Conservation (phyloP, 2,329 filamentous ascomycete genomes). For the Pyricularia grisea region DNA sequence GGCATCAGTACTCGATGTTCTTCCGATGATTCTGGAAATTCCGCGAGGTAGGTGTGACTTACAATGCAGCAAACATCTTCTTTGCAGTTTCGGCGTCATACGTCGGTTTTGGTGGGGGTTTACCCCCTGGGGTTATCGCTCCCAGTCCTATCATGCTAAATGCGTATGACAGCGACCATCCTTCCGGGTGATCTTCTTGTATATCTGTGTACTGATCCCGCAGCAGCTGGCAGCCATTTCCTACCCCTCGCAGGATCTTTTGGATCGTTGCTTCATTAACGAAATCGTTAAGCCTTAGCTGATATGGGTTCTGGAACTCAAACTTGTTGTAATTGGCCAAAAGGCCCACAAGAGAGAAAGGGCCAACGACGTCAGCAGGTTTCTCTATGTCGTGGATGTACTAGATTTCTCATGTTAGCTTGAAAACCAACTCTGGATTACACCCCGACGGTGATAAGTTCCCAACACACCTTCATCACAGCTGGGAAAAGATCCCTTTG, state of each 20-base stretch:
- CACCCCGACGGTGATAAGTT: neutral
- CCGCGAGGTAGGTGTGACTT: constrained; percentile 25
- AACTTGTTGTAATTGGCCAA: constrained; percentile 99
- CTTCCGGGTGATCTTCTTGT: constrained; percentile 82
- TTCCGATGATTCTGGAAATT: neutral
- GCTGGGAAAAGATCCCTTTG: constrained; percentile 90
- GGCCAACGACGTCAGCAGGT: constrained; percentile 53
- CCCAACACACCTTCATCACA: constrained; percentile 68
- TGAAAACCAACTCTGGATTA: no score
- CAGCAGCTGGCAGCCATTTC: constrained; percentile 57
- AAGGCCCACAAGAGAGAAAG: constrained; percentile 76
- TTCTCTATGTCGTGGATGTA: constrained; percentile 73
- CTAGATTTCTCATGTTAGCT: constrained; percentile 18
- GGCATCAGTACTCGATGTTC: neutral
- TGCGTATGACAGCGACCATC: constrained; percentile 76
- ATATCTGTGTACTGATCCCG: constrained; percentile 74
- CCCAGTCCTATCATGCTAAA: constrained; percentile 79
- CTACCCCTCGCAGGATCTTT: constrained; percentile 70
- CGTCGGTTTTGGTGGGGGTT: constrained; percentile 47
- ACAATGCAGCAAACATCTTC: constrained; percentile 71
- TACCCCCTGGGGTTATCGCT: constrained; percentile 59
- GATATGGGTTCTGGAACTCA: constrained; percentile 94
- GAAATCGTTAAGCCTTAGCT: constrained; percentile 85
- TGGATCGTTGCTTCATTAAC: constrained; percentile 84
- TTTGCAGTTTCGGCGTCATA: constrained; percentile 75